Percentiles rank a stretch among this genome's conserved stretches.
phyloP scores from a whole-genome alignment of 164 flowering plant species.

The Cinnamomum chago region DNA sequence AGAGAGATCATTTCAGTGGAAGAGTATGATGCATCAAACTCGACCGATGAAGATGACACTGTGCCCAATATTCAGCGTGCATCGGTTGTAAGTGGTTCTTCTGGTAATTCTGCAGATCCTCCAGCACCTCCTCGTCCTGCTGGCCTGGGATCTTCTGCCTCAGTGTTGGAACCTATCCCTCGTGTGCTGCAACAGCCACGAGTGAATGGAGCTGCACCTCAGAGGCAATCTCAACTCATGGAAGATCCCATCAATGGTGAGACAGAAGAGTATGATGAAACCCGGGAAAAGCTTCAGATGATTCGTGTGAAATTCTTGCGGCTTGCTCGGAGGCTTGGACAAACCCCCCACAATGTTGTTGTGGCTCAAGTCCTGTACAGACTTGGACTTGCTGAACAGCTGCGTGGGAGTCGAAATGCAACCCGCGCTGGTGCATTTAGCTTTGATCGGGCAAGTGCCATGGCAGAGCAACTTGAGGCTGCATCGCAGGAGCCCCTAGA shows the following conservation, averaged over 20 bases:
- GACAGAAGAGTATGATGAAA: slow-evolving; percentile 83
- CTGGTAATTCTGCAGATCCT: slow-evolving; percentile 26
- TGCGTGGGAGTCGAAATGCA: slow-evolving; percentile 69
- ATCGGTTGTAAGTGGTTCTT: slow-evolving; percentile 11
- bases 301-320: slow-evolving; percentile 93
- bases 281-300: slow-evolving; percentile 97
- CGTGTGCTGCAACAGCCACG: slow-evolving; percentile 73
- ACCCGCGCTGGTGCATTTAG: slow-evolving; percentile 88
- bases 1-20: neutral
- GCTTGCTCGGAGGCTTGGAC: slow-evolving; percentile 97
- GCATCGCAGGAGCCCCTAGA: slow-evolving; percentile 86
- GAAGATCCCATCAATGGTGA: slow-evolving; percentile 73
- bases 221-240: slow-evolving; percentile 43
- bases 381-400: slow-evolving; percentile 93
- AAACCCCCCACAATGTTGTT: slow-evolving; percentile 97
- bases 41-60: slow-evolving; percentile 3
- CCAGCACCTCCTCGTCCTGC: slow-evolving; percentile 71
- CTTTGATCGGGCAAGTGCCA: slow-evolving; percentile 96
- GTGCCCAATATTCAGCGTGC: slow-evolving; percentile 17
- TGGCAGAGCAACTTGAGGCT: slow-evolving; percentile 99
- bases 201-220: slow-evolving; percentile 61
- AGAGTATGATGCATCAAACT: slow-evolving; percentile 6
- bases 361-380: slow-evolving; percentile 97
- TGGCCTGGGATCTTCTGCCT: slow-evolving; percentile 92
- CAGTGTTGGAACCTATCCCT: slow-evolving; percentile 71